Percentiles rank a stretch among this genome's conserved stretches.
Evolutionary conservation across 164 flowering plant species (phyloP).

Genomic region (Brasenia schreberi): DNA sequence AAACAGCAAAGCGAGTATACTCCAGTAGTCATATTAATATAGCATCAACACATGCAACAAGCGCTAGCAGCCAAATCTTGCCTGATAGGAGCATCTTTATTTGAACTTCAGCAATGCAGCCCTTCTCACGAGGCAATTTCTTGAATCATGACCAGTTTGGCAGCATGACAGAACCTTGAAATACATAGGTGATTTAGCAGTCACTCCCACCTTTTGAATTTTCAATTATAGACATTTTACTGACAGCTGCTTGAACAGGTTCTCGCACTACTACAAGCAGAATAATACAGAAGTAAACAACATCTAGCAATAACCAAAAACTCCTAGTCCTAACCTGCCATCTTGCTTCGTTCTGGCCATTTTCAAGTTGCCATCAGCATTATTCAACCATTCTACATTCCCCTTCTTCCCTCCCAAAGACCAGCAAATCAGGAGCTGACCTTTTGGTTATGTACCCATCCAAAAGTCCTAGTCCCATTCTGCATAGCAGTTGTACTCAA

Average conservation of each 20-base stretch:
- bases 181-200: slow-evolving; percentile 1
- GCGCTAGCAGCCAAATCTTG: neutral
- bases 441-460: too few species aligned
- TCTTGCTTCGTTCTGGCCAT: too few species aligned
- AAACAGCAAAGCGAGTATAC: too few species aligned
- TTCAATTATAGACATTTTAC: neutral
- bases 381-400: too few species aligned
- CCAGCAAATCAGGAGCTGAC: too few species aligned
- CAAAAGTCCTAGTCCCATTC: too few species aligned
- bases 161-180: neutral
- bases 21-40: neutral
- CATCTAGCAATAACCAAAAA: neutral
- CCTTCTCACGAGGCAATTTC: neutral
- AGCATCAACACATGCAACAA: neutral
- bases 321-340: too few species aligned
- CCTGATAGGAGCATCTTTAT: neutral
- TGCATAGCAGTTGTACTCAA: too few species aligned
- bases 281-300: neutral
- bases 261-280: neutral
- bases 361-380: too few species aligned
- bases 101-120: slow-evolving; percentile 1
- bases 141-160: slow-evolving; percentile 2
- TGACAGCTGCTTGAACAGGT: neutral
- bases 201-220: neutral
- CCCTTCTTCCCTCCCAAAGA: too few species aligned